Evolutionary conservation across 116 monocot genomes (phyloP).

Genomic region (Cymodocea nodosa): DNA sequence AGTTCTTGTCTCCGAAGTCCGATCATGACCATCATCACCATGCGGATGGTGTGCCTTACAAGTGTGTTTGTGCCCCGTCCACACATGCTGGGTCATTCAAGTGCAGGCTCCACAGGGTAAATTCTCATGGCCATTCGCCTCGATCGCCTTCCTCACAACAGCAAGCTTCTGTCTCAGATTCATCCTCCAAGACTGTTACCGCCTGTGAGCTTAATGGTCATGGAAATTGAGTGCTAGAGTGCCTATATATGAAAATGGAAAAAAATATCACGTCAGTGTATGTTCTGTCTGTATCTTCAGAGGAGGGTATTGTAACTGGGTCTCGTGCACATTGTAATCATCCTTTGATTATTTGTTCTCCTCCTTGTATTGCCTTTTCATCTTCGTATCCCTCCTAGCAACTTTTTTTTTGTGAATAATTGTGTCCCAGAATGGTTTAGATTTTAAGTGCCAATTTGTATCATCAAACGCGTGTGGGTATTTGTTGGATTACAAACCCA

Average conservation of each 20-base stretch:
- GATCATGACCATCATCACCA: not conserved
- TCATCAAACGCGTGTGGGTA: not conserved
- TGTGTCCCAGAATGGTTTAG: not conserved
- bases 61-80: constrained; percentile 26
- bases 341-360: no score
- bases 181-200: constrained; percentile 14
- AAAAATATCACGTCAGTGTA: not conserved
- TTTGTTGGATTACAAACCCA: not conserved
- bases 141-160: constrained; percentile 1
- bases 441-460: not conserved
- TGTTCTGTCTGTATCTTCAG: no score
- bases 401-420: not conserved
- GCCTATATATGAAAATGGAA: not conserved
- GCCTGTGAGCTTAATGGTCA: constrained; percentile 9
- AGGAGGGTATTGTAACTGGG: no score
- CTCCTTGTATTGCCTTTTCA: no score
- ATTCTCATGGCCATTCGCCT: constrained; percentile 13
- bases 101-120: constrained; percentile 30
- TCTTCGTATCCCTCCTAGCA: not conserved
- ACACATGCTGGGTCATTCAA: constrained; percentile 35
- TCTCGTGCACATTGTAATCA: not conserved
- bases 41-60: not conserved
- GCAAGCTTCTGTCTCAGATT: constrained; percentile 1
- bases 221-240: not conserved
- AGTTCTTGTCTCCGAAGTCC: not conserved